Base-by-base conservation (phyloP, 2,329 filamentous ascomycete genomes). In the Phaeosphaeriaceae sp. region DNA sequence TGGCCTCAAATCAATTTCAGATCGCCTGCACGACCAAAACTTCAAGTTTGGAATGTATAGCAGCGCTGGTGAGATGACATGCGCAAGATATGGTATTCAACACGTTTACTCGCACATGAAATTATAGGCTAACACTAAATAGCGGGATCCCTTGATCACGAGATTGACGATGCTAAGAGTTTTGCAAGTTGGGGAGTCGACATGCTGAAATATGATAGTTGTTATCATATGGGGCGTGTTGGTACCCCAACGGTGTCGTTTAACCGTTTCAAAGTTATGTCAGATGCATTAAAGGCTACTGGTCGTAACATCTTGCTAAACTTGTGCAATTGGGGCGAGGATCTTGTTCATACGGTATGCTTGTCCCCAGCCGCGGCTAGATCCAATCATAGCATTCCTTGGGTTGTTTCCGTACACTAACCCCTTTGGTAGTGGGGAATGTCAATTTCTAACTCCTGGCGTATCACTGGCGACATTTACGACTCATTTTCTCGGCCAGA, bases 11-110 rank as follows among this genome's bases (percentile, higher is more conserved):
- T 77, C 79, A 0, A 66, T 81, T 1, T 83, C 83, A 1, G 69
- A 80, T 18, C 56, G 59, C 32, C 52, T 69, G 4, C 64, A 69
- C 34, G 35, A 44, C 35, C 54, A 59, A 53, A 83, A 82, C 2
- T 61, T 88, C 36, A 87, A 87, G 63, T 71, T 86, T 8, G 85
- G 85, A 1, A 85, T 88, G 48, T 88, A 88, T 61, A 80, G 80
- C 57, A 80, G 79, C 63, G 81, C 81, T 0, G 81, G 81, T 34
- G 74, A 66, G 12, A 56, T 61, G 49, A 84, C 81, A 2, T 86
- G 83, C 58, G 83, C 77, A 1, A 78, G 79, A 4, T 86, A 84
- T 60, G 79, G 82, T 28, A 50, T 26, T 46, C 26, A 2, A 5
- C 1, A 6, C 11, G 28, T 7, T 41, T 21, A 7, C 9, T 3